Percentiles rank a stretch among this genome's conserved stretches.
phyloP scores from a whole-genome alignment of 164 flowering plant species.

The Nymphaea thermarum region DNA sequence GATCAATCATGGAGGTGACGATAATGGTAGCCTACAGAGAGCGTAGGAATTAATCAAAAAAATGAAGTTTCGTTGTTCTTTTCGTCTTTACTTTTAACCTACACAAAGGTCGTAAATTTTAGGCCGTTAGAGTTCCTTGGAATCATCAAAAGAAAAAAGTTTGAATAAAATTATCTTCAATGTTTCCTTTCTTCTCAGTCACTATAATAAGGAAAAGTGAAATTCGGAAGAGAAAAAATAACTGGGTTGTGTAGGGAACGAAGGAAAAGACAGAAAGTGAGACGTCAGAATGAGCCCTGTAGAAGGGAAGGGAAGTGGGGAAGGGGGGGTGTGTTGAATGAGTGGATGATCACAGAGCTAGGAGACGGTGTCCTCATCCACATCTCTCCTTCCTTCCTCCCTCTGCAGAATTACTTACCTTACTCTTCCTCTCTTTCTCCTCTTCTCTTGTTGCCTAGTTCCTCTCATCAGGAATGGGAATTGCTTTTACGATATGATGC shows the following conservation, averaged over 20 bases:
- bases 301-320: background rate
- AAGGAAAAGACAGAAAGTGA: constrained; percentile 35
- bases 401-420: constrained; percentile 12
- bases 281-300: constrained; percentile 23
- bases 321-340: constrained; percentile 14
- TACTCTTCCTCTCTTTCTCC: constrained; percentile 13
- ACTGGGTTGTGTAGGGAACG: constrained; percentile 15
- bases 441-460: background rate
- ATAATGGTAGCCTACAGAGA: too few species aligned
- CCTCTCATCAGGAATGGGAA: too few species aligned
- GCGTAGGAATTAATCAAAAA: too few species aligned
- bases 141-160: too few species aligned
- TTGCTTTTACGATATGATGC: too few species aligned
- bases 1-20: too few species aligned
- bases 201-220: background rate
- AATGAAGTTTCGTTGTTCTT: too few species aligned
- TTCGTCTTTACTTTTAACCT: too few species aligned
- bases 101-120: too few species aligned
- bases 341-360: constrained; percentile 14
- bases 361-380: constrained; percentile 17
- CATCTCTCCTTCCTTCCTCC: constrained; percentile 7
- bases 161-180: background rate
- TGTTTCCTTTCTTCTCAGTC: background rate
- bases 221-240: background rate
- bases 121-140: too few species aligned